Percentiles rank a stretch among this genome's conserved stretches.
Conservation (phyloP, 176 grass and related monocot species). For the Rhipidocladum racemiflorum region DNA sequence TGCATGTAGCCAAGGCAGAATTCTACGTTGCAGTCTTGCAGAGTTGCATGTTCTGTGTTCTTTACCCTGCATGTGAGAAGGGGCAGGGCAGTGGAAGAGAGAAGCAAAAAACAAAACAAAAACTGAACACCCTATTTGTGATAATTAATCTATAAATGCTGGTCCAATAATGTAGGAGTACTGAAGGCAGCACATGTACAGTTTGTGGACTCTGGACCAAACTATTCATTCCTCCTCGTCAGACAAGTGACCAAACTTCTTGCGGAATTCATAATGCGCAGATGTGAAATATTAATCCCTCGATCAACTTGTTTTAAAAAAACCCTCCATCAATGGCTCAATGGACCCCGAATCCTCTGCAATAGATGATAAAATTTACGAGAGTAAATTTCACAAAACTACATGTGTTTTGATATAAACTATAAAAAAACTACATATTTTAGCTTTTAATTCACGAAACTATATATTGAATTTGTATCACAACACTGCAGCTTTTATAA, state of each 20-base stretch:
- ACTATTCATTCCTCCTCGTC: slow-evolving; percentile 10
- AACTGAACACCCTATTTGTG: background rate
- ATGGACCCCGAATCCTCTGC: background rate
- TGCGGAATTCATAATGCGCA: background rate
- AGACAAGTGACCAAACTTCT: background rate
- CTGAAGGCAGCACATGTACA: slow-evolving; percentile 12
- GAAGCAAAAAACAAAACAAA: background rate
- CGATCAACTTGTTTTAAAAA: background rate
- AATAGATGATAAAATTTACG: background rate
- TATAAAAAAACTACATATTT: no score
- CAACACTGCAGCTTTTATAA: no score
- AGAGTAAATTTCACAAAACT: no score
- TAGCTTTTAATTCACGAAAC: no score
- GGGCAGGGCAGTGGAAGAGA: background rate
- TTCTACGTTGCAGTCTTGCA: background rate
- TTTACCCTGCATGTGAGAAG: background rate
- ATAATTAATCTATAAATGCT: background rate
- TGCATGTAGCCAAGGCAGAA: slow-evolving; percentile 1
- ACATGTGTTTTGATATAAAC: no score
- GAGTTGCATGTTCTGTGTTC: background rate
- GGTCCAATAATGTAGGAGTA: slow-evolving; percentile 12
- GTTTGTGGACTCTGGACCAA: slow-evolving; percentile 4
- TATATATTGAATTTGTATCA: no score
- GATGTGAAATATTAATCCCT: background rate
- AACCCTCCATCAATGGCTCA: background rate